Conservation (phyloP, 495 filamentous ascomycete genomes). For the Daldinia childiae region DNA sequence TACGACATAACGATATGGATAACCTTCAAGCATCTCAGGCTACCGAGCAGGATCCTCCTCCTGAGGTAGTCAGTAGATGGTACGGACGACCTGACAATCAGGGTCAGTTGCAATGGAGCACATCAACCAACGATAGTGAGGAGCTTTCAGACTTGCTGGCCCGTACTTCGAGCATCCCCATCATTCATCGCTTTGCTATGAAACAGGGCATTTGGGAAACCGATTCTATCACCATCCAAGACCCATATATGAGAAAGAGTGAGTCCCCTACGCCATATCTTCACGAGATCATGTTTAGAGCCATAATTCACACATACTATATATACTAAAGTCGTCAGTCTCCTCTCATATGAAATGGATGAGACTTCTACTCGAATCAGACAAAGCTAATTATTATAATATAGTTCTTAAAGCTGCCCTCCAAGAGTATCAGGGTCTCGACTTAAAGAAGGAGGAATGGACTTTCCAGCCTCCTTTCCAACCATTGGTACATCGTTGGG, state of each 20-base stretch:
- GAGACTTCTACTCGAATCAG: no score
- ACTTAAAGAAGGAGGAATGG: slow-evolving; percentile 60
- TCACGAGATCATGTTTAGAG: no score
- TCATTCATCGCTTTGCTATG: slow-evolving; percentile 35
- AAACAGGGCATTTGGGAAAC: slow-evolving; percentile 33
- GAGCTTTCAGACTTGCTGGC: not conserved
- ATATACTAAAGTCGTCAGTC: no score
- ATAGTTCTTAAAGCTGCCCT: slow-evolving; percentile 57
- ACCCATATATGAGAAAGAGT: slow-evolving; percentile 41
- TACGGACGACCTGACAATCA: not conserved
- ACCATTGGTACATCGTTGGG: slow-evolving; percentile 64
- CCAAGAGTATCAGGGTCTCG: slow-evolving; percentile 64
- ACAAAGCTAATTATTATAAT: slow-evolving; percentile 2
- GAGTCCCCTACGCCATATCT: not conserved
- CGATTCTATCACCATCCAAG: slow-evolving; percentile 39
- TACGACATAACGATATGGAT: not conserved
- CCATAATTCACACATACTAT: no score
- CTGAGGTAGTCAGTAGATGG: not conserved
- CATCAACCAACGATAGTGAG: not conserved
- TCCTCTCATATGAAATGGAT: no score
- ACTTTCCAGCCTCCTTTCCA: slow-evolving; percentile 63
- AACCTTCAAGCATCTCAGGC: not conserved
- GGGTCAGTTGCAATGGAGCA: not conserved
- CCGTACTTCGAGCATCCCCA: slow-evolving; percentile 21
- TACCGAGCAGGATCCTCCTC: not conserved